phyloP scores from a whole-genome alignment of 805 yeast species.

The Kazachstania africana region DNA sequence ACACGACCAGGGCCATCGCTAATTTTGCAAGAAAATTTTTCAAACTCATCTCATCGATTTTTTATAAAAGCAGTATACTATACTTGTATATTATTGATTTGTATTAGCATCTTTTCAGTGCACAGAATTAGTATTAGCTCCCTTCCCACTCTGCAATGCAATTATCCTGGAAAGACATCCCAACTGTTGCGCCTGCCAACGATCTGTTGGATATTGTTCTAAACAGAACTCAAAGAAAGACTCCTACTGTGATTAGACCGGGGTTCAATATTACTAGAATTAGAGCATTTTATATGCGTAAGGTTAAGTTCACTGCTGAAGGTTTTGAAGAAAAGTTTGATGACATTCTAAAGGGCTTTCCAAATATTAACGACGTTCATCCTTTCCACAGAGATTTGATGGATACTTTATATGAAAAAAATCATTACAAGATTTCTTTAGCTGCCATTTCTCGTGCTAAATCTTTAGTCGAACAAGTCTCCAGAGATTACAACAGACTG shows the following conservation, averaged over 20 bases:
- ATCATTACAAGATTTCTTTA: constrained; percentile 92
- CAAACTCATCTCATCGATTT: constrained; percentile 7
- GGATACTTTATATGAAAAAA: constrained; percentile 96
- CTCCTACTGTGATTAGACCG: constrained; percentile 96
- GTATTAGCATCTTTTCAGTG: too few species aligned
- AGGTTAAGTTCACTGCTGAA: constrained; percentile 91
- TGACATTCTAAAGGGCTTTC: constrained; percentile 79
- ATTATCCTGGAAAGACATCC: constrained; percentile 96
- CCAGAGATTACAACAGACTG: constrained; percentile 89
- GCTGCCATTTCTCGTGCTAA: constrained; percentile 93
- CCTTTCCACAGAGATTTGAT: constrained; percentile 97
- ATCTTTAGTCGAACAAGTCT: constrained; percentile 86
- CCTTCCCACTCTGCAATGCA: constrained; percentile 50
- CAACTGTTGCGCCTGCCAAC: constrained; percentile 83
- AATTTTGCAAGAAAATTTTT: constrained; percentile 1
- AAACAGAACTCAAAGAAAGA: constrained; percentile 95
- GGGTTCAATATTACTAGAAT: constrained; percentile 95
- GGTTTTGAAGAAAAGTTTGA: constrained; percentile 90
- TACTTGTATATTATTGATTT: too few species aligned
- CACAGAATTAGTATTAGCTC: too few species aligned
- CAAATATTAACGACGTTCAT: constrained; percentile 93
- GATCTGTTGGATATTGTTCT: constrained; percentile 93
- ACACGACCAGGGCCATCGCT: too few species aligned
- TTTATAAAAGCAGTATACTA: too few species aligned
- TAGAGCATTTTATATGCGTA: constrained; percentile 95